Percentiles rank a stretch among this genome's conserved stretches.
Evolutionary conservation across 345 rosid genomes (phyloP).

Genomic region (Eucalyptus tenuipes): DNA sequence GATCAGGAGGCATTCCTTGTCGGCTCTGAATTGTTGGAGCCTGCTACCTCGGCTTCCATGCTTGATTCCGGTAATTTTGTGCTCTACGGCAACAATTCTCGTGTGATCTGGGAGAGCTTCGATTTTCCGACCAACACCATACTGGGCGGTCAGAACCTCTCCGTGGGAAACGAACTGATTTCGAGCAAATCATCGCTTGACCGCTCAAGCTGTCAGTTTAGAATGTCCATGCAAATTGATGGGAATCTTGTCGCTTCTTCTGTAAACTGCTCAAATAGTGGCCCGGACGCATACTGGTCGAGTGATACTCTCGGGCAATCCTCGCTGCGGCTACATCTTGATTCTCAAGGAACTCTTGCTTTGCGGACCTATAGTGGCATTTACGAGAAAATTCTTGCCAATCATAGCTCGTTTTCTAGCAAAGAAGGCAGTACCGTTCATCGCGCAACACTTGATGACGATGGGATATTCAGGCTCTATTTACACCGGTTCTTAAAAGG

Average conservation of each 20-base stretch:
- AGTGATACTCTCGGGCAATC: fast-evolving
- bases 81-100: neutral
- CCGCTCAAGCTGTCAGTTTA: neutral
- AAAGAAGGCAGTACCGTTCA: neutral
- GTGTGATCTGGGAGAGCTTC: neutral
- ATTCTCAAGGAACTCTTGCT: neutral
- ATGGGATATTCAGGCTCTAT: slow-evolving; percentile 6
- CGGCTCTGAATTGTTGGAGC: neutral
- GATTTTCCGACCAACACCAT: neutral
- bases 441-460: slow-evolving; percentile 2
- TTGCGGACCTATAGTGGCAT: fast-evolving
- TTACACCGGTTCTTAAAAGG: neutral
- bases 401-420: neutral
- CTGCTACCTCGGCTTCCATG: neutral
- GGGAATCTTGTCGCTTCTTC: neutral
- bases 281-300: neutral
- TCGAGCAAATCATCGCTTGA: neutral
- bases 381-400: neutral
- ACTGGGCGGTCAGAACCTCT: neutral
- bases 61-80: neutral
- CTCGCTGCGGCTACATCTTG: neutral
- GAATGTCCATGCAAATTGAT: neutral
- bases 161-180: fast-evolving
- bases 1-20: neutral
- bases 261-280: fast-evolving